A percentile compares a stretch with the other conserved stretches of the same genome.
Conservation (phyloP, 108 stramenopile species). For the Nitzschia putrida region DNA sequence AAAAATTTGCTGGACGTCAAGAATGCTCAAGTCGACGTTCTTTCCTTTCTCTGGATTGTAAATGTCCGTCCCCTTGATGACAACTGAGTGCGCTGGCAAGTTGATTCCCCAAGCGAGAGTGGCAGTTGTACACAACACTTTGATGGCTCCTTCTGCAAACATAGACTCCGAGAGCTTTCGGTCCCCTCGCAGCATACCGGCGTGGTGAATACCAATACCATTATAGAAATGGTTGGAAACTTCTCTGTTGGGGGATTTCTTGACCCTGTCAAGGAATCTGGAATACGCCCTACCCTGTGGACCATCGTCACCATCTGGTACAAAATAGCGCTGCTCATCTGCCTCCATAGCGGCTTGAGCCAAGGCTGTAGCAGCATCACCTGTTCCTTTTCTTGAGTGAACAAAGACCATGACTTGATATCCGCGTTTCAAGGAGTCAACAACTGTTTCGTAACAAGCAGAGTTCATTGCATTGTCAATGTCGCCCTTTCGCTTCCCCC, state of each 20-base stretch:
- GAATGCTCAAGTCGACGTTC: slow-evolving; percentile 88
- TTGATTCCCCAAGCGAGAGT: slow-evolving; percentile 98
- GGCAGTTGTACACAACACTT: slow-evolving; percentile 96
- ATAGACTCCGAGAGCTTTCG: slow-evolving; percentile 93
- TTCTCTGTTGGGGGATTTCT: slow-evolving; percentile 89
- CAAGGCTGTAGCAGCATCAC: slow-evolving; percentile 83
- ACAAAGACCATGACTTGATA: slow-evolving; percentile 99
- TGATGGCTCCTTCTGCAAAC: slow-evolving; percentile 95
- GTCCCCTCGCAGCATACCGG: slow-evolving; percentile 97
- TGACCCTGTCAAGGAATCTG: slow-evolving; percentile 62
- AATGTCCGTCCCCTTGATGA: slow-evolving; percentile 98
- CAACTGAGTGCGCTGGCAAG: slow-evolving; percentile 92
- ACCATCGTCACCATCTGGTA: slow-evolving; percentile 60
- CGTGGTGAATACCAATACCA: slow-evolving; percentile 98
- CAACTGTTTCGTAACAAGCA: slow-evolving; percentile 86
- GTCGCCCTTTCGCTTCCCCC: slow-evolving; percentile 59
- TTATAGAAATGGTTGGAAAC: slow-evolving; percentile 82
- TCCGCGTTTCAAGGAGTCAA: slow-evolving; percentile 86
- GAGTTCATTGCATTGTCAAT: slow-evolving; percentile 90
- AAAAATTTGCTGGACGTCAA: slow-evolving; percentile 99
- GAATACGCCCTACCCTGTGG: slow-evolving; percentile 55
- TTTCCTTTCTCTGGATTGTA: slow-evolving; percentile 99
- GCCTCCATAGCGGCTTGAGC: slow-evolving; percentile 71
- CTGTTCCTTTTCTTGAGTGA: slow-evolving; percentile 96
- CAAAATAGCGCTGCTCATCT: slow-evolving; percentile 66